Conservation (phyloP, 192 early-diverging fungal genomes). For the Paraglomus occultum region DNA sequence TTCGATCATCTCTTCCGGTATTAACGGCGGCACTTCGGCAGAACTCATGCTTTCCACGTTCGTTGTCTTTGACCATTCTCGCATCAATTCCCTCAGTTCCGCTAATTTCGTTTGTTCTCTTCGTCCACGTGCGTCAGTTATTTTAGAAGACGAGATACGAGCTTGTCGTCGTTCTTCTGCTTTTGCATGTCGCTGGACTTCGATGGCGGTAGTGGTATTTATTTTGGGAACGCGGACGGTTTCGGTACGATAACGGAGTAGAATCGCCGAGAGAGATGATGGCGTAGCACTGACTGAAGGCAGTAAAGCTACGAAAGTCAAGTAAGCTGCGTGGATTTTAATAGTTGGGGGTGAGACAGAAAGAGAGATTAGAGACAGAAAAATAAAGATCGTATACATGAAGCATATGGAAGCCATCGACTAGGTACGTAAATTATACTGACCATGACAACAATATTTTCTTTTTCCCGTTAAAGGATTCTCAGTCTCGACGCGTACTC, state of each 20-base stretch:
- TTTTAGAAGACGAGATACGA: conserved; percentile 37
- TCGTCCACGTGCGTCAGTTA: conserved; percentile 23
- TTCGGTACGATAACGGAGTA: conserved; percentile 1
- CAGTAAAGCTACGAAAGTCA: conserved; percentile 23
- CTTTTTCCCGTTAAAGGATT: conserved; percentile 53
- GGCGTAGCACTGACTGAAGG: neutral
- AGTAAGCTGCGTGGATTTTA: conserved; percentile 2
- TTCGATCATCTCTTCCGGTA: neutral
- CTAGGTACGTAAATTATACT: conserved; percentile 63
- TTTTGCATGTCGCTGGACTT: conserved; percentile 53
- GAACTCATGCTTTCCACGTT: conserved; percentile 25
- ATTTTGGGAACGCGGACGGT: conserved; percentile 49
- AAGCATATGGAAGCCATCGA: no score
- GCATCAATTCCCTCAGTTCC: conserved; percentile 43
- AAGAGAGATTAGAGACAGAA: no score
- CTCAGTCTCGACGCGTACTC: conserved; percentile 69
- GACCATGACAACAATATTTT: conserved; percentile 62
- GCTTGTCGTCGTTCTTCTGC: conserved; percentile 52
- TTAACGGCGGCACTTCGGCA: conserved; percentile 22
- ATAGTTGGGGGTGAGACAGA: no score
- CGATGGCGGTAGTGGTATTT: conserved; percentile 47
- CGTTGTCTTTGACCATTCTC: conserved; percentile 39
- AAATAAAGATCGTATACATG: no score
- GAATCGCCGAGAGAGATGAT: no score
- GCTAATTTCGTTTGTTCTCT: conserved; percentile 32